Conservation (phyloP, 768 basidiomycete species). For the Psilocybe tampanensis region DNA sequence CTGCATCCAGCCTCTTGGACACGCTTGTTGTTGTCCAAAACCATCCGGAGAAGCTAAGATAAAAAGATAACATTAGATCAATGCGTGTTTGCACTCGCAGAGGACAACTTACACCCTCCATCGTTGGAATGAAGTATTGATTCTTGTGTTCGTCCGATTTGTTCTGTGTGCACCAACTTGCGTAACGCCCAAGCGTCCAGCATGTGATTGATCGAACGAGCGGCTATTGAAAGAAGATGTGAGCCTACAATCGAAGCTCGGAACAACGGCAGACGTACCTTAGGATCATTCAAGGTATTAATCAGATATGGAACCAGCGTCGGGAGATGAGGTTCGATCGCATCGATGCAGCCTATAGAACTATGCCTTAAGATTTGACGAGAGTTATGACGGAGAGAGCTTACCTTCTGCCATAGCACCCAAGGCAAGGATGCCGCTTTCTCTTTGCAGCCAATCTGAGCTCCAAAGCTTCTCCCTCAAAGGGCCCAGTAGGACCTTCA, state of each 20-base stretch:
- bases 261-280: slow-evolving; percentile 53
- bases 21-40: slow-evolving; percentile 96
- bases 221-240: slow-evolving; percentile 54
- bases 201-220: slow-evolving; percentile 98
- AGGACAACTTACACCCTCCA: slow-evolving; percentile 81
- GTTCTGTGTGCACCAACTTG: slow-evolving; percentile 93
- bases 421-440: slow-evolving; percentile 93
- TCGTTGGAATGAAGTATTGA: slow-evolving; percentile 92
- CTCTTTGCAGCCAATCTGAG: slow-evolving; percentile 89
- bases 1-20: slow-evolving; percentile 99
- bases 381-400: slow-evolving; percentile 14
- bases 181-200: slow-evolving; percentile 99
- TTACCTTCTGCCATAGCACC: slow-evolving; percentile 98
- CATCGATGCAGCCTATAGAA: slow-evolving; percentile 87
- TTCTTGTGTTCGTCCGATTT: slow-evolving; percentile 86
- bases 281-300: slow-evolving; percentile 86
- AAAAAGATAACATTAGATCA: slow-evolving; percentile 1
- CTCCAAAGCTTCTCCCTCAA: slow-evolving; percentile 95
- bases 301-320: slow-evolving; percentile 93
- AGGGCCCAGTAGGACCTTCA: slow-evolving; percentile 86
- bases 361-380: neutral
- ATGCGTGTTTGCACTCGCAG: neutral
- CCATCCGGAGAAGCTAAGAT: slow-evolving; percentile 89
- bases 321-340: slow-evolving; percentile 93
- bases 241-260: slow-evolving; percentile 9